phyloP scores from a whole-genome alignment of 2,329 filamentous ascomycete genomes.

The Monosporascus sp. region DNA sequence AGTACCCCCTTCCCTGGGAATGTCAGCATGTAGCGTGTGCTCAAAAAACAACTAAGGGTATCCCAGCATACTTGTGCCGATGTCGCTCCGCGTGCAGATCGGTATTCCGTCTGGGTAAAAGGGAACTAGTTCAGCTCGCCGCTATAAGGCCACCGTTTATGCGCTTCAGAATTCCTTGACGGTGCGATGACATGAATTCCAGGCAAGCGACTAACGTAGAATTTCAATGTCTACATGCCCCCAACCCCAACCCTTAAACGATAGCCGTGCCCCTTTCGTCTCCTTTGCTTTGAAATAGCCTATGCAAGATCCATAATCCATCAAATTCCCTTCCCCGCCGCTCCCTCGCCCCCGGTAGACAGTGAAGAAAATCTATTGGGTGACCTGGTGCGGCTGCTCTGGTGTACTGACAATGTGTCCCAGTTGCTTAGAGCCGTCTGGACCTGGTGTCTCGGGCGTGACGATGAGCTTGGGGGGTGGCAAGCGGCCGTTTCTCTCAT shows the following conservation, averaged over 20 bases:
- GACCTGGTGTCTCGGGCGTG: slow-evolving; percentile 45
- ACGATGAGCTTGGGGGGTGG: slow-evolving; percentile 40
- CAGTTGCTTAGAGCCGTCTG: slow-evolving; percentile 38
- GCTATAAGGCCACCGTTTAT: no score
- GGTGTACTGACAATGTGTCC: slow-evolving; percentile 31
- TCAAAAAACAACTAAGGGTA: no score
- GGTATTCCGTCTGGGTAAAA: no score
- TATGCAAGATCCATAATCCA: not conserved
- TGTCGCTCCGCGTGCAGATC: no score
- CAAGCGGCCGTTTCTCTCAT: slow-evolving; percentile 10
- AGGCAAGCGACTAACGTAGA: no score
- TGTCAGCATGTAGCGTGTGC: no score
- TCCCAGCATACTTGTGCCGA: no score
- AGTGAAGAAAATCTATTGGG: slow-evolving; percentile 26
- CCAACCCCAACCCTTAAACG: not conserved
- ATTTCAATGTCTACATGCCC: no score
- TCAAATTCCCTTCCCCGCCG: not conserved
- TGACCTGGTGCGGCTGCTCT: slow-evolving; percentile 29
- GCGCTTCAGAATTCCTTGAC: no score
- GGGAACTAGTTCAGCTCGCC: no score
- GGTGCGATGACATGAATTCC: no score
- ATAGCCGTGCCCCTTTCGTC: not conserved
- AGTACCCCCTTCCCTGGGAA: no score
- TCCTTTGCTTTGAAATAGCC: not conserved
- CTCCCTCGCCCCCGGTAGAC: not conserved